Percentiles rank a stretch among this genome's conserved stretches.
phyloP scores from a whole-genome alignment of 495 filamentous ascomycete genomes.

The Podospora pseudoanserina region DNA sequence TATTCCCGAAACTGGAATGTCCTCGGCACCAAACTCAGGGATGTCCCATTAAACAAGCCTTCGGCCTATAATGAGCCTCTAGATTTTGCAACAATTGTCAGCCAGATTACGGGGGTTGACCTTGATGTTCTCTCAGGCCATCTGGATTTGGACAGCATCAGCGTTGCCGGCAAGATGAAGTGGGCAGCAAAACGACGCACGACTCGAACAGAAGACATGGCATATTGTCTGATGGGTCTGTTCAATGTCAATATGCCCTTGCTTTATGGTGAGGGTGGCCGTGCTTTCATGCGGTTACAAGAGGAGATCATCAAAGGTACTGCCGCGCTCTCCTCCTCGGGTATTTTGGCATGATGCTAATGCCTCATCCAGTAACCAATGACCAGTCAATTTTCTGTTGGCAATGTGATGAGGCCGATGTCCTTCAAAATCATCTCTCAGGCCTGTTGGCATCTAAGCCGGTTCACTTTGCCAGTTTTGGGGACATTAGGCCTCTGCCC shows the following conservation, averaged over 20 bases:
- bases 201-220: conserved; percentile 5
- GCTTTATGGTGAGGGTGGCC: not conserved
- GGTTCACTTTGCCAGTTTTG: not conserved
- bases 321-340: too few species aligned
- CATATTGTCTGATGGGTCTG: conserved; percentile 11
- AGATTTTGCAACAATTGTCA: not conserved
- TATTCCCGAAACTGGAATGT: conserved; percentile 5
- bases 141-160: conserved; percentile 1
- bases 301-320: conserved; percentile 6
- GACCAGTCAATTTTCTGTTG: conserved; percentile 4
- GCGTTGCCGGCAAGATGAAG: conserved; percentile 9
- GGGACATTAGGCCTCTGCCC: not conserved
- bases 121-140: not conserved
- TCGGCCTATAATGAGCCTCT: not conserved
- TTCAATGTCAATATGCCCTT: conserved; percentile 10
- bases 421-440: not conserved
- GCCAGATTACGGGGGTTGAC: not conserved
- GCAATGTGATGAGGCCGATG: not conserved
- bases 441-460: not conserved
- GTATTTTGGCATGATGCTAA: too few species aligned
- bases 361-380: not conserved
- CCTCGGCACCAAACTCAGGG: not conserved
- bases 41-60: not conserved
- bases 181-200: conserved; percentile 5
- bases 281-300: conserved; percentile 7